phyloP scores from a whole-genome alignment of 1,284 basidiomycete species.

The Singerocomus inundabilis region DNA sequence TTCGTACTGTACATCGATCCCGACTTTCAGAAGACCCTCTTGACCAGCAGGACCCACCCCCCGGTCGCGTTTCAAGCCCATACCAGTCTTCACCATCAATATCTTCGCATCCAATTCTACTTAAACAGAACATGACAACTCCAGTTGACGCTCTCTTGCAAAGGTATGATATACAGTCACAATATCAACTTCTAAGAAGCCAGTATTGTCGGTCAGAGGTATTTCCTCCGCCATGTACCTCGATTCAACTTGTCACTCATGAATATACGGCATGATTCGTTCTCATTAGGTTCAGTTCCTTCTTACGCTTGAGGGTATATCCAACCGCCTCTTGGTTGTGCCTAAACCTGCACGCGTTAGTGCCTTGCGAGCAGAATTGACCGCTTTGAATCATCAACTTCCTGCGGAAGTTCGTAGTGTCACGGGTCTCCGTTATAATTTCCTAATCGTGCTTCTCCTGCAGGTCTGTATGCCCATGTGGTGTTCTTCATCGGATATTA shows the following conservation, averaged over 20 bases:
- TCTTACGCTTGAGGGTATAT: slow-evolving; percentile 88
- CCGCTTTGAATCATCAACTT: slow-evolving; percentile 92
- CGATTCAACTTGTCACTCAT: slow-evolving; percentile 1
- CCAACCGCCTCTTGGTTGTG: slow-evolving; percentile 87
- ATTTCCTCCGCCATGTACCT: slow-evolving; percentile 21
- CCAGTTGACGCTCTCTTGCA: slow-evolving; percentile 55
- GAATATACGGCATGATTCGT: background rate
- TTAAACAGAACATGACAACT: slow-evolving; percentile 44
- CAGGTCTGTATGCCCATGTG: slow-evolving; percentile 97
- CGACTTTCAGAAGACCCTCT: slow-evolving; percentile 70
- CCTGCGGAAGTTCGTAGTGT: slow-evolving; percentile 76
- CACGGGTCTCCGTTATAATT: slow-evolving; percentile 1
- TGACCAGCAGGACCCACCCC: slow-evolving; percentile 58
- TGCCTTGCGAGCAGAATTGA: slow-evolving; percentile 93
- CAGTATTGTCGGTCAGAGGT: slow-evolving; percentile 94
- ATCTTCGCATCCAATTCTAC: slow-evolving; percentile 45
- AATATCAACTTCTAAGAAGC: slow-evolving; percentile 75
- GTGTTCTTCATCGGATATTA: slow-evolving; percentile 76
- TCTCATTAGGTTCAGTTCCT: slow-evolving; percentile 74
- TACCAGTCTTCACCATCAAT: slow-evolving; percentile 70
- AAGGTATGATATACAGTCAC: slow-evolving; percentile 66
- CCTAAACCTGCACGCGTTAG: slow-evolving; percentile 94
- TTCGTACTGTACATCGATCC: slow-evolving; percentile 49
- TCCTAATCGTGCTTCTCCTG: slow-evolving; percentile 8
- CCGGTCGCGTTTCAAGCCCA: slow-evolving; percentile 40